These are phyloP conservation scores for Leccinum olivaceopallidum DNA, from an alignment of 768 basidiomycete genomes.

Conservation along the genomic window DNA sequence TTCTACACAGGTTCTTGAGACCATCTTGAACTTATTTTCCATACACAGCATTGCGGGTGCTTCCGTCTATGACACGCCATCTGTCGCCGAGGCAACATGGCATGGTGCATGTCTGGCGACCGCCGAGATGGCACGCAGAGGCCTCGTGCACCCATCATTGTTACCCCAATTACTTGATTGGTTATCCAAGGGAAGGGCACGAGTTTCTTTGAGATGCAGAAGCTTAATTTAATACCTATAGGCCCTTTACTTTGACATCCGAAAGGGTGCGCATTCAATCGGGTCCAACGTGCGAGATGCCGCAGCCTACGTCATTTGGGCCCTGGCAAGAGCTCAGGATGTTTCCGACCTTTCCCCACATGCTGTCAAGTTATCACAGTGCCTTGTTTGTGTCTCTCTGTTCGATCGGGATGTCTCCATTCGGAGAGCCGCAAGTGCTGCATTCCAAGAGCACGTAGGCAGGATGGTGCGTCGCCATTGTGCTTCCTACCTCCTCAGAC, in stretches of 20 bases:
- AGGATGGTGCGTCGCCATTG: conserved; percentile 63
- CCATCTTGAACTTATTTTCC: conserved; percentile 71
- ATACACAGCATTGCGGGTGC: conserved; percentile 70
- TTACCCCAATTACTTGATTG: conserved; percentile 71
- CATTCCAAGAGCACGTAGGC: conserved; percentile 96
- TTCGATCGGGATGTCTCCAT: conserved; percentile 96
- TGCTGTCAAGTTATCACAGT: conserved; percentile 63
- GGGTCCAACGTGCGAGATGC: conserved; percentile 95
- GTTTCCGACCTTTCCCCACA: conserved; percentile 57
- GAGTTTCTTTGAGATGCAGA: conserved; percentile 9
- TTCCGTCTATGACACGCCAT: conserved; percentile 67
- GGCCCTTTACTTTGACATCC: conserved; percentile 91
- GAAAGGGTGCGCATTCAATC: conserved; percentile 89
- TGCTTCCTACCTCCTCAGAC: conserved; percentile 5
- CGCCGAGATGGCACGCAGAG: conserved; percentile 89
- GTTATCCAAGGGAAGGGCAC: conserved; percentile 67
- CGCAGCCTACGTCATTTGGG: conserved; percentile 93
- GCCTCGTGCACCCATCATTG: conserved; percentile 58
- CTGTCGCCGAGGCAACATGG: conserved; percentile 86
- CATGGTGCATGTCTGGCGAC: conserved; percentile 92
- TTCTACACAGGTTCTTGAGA: conserved; percentile 78
- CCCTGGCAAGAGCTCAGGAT: conserved; percentile 80
- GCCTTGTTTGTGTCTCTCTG: conserved; percentile 75
- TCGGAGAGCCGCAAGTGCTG: conserved; percentile 92
- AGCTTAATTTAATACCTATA: conserved; percentile 34